Evolutionary conservation across 495 filamentous ascomycete genomes (phyloP).

Genomic region (Neurospora sp.): DNA sequence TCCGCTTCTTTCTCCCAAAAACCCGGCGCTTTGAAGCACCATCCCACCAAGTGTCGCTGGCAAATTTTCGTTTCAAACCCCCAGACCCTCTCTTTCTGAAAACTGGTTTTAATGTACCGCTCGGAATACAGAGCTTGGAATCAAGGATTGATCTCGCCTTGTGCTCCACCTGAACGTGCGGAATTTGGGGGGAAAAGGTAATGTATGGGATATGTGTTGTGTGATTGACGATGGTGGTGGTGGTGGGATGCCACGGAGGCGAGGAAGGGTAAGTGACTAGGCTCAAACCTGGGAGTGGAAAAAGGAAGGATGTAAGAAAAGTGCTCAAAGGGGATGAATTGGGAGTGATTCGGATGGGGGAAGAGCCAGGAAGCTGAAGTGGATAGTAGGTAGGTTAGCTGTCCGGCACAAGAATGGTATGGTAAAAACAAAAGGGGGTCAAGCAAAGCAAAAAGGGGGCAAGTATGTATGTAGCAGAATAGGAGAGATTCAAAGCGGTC

Average conservation of each 20-base stretch:
- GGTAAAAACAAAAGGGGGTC: not conserved
- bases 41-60: no score
- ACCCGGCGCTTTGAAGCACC: no score
- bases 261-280: no score
- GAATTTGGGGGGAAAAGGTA: conserved; percentile 9
- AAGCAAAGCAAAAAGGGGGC: not conserved
- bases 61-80: no score
- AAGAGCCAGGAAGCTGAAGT: not conserved
- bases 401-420: not conserved
- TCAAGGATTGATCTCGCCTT: conserved; percentile 56
- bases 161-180: conserved; percentile 53
- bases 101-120: conserved; percentile 34
- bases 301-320: no score
- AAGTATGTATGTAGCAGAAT: no score
- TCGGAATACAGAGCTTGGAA: conserved; percentile 51
- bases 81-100: no score
- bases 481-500: not conserved
- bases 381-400: not conserved
- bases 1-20: not conserved
- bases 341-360: not conserved
- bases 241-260: no score
- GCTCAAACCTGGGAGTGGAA: no score
- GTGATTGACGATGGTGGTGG: no score
- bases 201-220: not conserved
- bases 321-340: no score